These are phyloP conservation scores for Sporormia fimetaria DNA, from an alignment of 495 filamentous ascomycete genomes.

Conservation along the genomic window DNA sequence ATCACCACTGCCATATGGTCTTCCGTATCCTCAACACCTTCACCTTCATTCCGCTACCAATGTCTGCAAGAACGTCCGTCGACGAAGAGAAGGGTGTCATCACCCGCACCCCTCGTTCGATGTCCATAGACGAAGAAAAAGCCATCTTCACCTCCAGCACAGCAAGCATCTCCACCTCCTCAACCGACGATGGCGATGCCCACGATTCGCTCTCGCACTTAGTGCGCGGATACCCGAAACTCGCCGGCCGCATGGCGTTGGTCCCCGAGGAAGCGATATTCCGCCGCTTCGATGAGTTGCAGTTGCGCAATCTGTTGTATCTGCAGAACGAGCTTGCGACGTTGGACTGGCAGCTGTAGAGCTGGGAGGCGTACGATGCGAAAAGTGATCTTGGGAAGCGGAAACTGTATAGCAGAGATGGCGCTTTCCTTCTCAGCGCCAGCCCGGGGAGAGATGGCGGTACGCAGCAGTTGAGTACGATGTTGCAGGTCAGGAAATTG, in stretches of 20 bases:
- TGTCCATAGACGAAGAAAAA: too few relatives aligned
- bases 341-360: background rate
- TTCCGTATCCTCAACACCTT: too few relatives aligned
- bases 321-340: background rate
- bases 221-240: conserved; percentile 6
- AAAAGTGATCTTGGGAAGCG: too few relatives aligned
- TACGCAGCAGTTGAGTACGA: background rate
- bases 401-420: too few relatives aligned
- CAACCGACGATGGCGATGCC: too few relatives aligned
- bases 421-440: conserved; percentile 2
- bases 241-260: background rate
- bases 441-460: background rate
- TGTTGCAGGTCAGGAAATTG: conserved; percentile 1
- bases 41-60: too few relatives aligned
- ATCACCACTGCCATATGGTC: too few relatives aligned
- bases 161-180: too few relatives aligned
- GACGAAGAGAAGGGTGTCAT: too few relatives aligned
- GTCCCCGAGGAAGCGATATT: conserved; percentile 5
- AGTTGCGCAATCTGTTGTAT: conserved; percentile 2
- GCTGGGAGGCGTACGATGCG: background rate
- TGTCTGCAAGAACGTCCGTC: too few relatives aligned
- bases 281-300: background rate
- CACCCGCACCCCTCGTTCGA: too few relatives aligned
- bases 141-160: too few relatives aligned
- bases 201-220: background rate